Percentiles rank a stretch among this genome's conserved stretches.
Evolutionary conservation across 805 yeast genomes (phyloP).

Genomic region (Komagataella kurtzmanii): DNA sequence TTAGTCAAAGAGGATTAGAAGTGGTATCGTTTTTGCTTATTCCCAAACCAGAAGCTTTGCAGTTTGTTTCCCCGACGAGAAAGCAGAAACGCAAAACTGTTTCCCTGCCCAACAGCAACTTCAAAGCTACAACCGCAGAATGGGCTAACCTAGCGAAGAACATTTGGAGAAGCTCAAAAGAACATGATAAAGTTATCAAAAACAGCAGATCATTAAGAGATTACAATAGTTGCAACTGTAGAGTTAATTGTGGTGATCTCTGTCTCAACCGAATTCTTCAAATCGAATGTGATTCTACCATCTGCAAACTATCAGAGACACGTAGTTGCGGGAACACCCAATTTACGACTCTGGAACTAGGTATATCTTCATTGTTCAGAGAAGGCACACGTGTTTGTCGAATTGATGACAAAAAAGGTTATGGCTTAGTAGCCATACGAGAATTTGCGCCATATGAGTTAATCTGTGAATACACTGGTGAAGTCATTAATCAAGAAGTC

Average conservation of each 20-base stretch:
- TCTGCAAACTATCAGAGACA: background rate
- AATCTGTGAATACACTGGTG: conserved; percentile 37
- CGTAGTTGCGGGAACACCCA: background rate
- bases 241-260: background rate
- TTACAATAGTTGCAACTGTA: background rate
- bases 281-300: background rate
- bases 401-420: conserved; percentile 24
- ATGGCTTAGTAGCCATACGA: conserved; percentile 26
- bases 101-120: background rate
- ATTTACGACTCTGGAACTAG: background rate
- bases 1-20: conserved; percentile 11
- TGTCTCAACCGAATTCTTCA: conserved; percentile 1
- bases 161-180: background rate
- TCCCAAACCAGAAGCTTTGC: background rate
- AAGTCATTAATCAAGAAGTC: conserved; percentile 25
- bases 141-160: background rate
- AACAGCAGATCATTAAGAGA: background rate
- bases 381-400: conserved; percentile 15
- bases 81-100: background rate
- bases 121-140: background rate
- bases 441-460: conserved; percentile 22
- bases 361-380: conserved; percentile 1
- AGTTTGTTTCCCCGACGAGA: background rate
- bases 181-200: background rate
- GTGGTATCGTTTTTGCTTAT: conserved; percentile 3